These are phyloP conservation scores for Candida nonsorbophila DNA, from an alignment of 805 yeast species.

Conservation along the genomic window DNA sequence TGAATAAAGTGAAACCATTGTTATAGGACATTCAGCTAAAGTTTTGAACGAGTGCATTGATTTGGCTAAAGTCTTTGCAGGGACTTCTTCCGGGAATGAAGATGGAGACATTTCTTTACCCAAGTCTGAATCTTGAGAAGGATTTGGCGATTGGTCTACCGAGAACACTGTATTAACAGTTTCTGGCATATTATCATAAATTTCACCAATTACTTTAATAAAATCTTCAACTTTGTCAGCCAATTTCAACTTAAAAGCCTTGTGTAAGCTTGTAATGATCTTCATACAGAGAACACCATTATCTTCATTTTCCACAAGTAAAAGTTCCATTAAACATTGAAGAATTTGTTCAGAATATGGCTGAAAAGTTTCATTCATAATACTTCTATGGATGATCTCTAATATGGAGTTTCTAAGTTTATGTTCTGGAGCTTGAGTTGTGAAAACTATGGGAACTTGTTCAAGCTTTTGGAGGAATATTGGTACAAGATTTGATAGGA, in stretches of 20 bases:
- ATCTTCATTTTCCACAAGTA: conserved; percentile 85
- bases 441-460: conserved; percentile 68
- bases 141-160: conserved; percentile 3
- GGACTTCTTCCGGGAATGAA: conserved; percentile 36
- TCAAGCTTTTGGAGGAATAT: conserved; percentile 59
- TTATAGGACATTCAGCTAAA: conserved; percentile 93
- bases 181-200: conserved; percentile 75
- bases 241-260: conserved; percentile 67
- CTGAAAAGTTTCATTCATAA: conserved; percentile 75
- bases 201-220: conserved; percentile 64
- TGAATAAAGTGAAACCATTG: conserved; percentile 88
- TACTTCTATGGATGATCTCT: conserved; percentile 76
- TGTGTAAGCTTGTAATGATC: conserved; percentile 77
- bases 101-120: conserved; percentile 30
- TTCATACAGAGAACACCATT: conserved; percentile 91
- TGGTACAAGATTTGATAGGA: conserved; percentile 66
- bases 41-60: conserved; percentile 85
- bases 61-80: conserved; percentile 48
- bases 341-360: conserved; percentile 61
- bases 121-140: conserved; percentile 6
- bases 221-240: conserved; percentile 74
- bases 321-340: conserved; percentile 51
- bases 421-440: conserved; percentile 62
- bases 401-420: conserved; percentile 71
- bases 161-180: conserved; percentile 60